Conservation (phyloP, 257 asterid species). For the Solanum microdontum region DNA sequence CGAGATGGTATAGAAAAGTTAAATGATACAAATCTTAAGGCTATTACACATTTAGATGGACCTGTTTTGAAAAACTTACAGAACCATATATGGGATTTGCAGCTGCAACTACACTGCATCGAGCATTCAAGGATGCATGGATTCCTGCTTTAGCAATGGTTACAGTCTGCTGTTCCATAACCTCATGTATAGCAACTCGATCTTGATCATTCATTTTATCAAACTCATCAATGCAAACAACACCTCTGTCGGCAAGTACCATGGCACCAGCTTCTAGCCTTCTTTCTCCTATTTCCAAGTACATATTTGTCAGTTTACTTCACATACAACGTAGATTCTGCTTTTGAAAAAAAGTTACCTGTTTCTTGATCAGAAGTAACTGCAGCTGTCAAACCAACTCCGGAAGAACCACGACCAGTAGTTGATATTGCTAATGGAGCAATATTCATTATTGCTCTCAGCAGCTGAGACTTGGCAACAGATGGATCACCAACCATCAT, state of each 20-base stretch:
- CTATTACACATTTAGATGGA: neutral
- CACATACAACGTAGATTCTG: neutral
- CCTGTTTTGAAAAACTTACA: constrained; percentile 39
- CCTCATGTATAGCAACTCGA: constrained; percentile 97
- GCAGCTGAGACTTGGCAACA: constrained; percentile 93
- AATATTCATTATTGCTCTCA: constrained; percentile 91
- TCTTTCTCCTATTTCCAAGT: constrained; percentile 50
- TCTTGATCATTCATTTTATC: constrained; percentile 98
- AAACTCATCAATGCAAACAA: constrained; percentile 93
- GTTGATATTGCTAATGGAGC: constrained; percentile 98
- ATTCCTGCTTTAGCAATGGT: constrained; percentile 99
- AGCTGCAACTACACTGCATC: constrained; percentile 98
- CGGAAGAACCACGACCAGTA: constrained; percentile 97
- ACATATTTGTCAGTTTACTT: constrained; percentile 1
- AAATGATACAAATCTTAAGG: neutral
- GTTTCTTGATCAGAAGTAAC: constrained; percentile 98
- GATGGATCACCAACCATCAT: constrained; percentile 99
- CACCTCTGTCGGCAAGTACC: constrained; percentile 98
- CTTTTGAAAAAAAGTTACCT: constrained; percentile 31
- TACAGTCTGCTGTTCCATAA: constrained; percentile 99
- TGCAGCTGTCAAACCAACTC: constrained; percentile 99
- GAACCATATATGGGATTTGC: constrained; percentile 99
- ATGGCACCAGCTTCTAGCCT: constrained; percentile 97
- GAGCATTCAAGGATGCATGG: constrained; percentile 93
- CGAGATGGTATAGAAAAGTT: constrained; percentile 1